Evolutionary conservation across 495 filamentous ascomycete genomes (phyloP), one percentile per base, ranked within the genome.

Genomic region (Pyrenula aspistea): DNA sequence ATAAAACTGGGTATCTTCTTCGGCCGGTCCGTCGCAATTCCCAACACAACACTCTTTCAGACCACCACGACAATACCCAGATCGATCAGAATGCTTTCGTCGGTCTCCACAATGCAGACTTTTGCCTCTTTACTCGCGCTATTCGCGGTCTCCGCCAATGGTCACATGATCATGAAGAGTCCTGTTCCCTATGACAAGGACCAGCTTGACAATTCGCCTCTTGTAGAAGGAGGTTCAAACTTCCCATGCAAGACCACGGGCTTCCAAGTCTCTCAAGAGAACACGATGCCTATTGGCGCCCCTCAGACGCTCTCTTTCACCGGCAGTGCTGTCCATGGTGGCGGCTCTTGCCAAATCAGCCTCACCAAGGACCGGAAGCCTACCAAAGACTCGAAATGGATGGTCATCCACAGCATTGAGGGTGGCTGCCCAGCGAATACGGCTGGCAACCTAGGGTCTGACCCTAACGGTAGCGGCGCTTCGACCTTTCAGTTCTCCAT

Each of bases 281-380:
- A 72, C 22, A 58, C 53, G 4, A 67, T 72, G 56, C 61, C 58
- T 3, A 61, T 68, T 25, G 73, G 74, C 23, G 58, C 64, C 24
- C 10, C 36, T 11, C 63, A 67, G 49, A 22, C 56, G 1, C 52
- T 76, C 49, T 60, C 59, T 24, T 71, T 76, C 55, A 36, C 59
- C 4, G 74, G 74, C 12, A 73, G 71, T 51, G 91, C 91, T 0
- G 81, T 82, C 8, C 91, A 96, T 66, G 85, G 84, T 49, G 91
- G 91, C 48, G 91, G 91, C 2, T 91, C 87, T 2, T 95, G 91
- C 70, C 91, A 96, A 64, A 68, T 96, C 51, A 80, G 83, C 2
- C 76, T 95, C 62, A 91, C 90, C 15, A 88, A 89, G 63, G 89
- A 94, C 62, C 74, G 73, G 57, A 72, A 77, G 58, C 79, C 82